Evolutionary conservation across 176 grass and related monocot species (phyloP), one percentile per base, ranked within the genome.

Genomic region (Areca catechu): DNA sequence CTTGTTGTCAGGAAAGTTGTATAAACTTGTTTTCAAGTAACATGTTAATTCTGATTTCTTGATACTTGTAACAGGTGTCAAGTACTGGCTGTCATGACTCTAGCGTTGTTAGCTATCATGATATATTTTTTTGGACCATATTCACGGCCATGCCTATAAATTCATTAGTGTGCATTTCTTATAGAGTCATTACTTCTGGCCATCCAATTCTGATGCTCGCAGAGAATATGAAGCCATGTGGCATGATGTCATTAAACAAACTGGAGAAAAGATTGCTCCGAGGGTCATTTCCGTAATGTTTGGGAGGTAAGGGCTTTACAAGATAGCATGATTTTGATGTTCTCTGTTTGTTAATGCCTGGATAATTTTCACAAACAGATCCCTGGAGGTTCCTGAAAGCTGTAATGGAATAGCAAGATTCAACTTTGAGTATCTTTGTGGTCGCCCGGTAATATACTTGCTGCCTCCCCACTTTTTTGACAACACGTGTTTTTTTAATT

Each of bases 251-350:
- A 72, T 54, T 30, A 72, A 58, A 16, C 17, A 80, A 79, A 51
- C 53, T 65, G 83, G 77, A 69, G 74, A 51, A 48, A 47, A 60
- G 51, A 65, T 85, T 71, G 67, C 25, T 63, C 61, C 80, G 10
- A 72, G 73, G 50, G 71, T 68, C 54, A 83, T 97, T 80, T 71
- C 83, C 19, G 92, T 97, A 61, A 97, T 97, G 92, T 97, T 96
- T 67, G 92, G 92, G 69, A 90, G 92, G 92, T 91, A 55, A 43
- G 34, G 34, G 34, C 34, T 43, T 43, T 12, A 43, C 34, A 43
- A 43, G 34, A 43, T 43, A 43, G 34, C 34, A 43, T 12, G 9
- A 43, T 43, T 43, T 43, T 12, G 34, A 43, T 43, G 9, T 61
- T 63, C 24, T 20, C 37, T 57, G 22, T 63, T 22, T 20, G 68